Evolutionary conservation across 495 filamentous ascomycete genomes (phyloP), one percentile per base, ranked within the genome.

Genomic region (Podospora tetraspora): DNA sequence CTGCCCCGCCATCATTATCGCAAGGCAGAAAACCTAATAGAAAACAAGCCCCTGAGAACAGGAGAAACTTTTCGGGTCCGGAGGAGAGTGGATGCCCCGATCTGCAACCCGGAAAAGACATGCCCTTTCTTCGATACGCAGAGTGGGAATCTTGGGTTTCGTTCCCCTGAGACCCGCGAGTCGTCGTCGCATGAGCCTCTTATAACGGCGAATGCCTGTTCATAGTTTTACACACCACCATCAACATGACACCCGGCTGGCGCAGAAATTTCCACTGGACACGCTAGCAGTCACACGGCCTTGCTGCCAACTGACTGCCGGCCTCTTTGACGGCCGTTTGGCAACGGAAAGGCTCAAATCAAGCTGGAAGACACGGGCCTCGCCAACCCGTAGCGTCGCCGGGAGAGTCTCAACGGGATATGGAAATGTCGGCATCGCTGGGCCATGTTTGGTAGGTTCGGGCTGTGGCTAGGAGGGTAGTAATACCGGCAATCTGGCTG

Each of bases 401-500:
- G 43, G 43, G 43, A 52, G 16, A 34, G 32, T 34, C 32, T 34
- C 32, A 13, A 34, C 32, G 32, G 32, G 32, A 34, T 1, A 9
- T 52, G 43, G 19, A 52, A 52, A 52, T 52, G 43, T 52, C 43
- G 43, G 43, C 43, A 52, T n/a, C 43, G 43, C 43, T 62, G 27
- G 61, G 29, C 61, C n/a, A 9, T 62, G 62, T 24, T 24, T 11
- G 9, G 63, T 16, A 21, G 23, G 4, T 13, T 22, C 37, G 21
- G 52, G 34, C 0, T 30, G 29, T 10, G 29, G 29, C 29, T 9
- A 64, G 63, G 37, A 52, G 43, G 43, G 63, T 65, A 29, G 63
- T 65, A 65, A 52, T 59, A 59, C 43, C 24, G 63, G 43, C 25
- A 65, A 65, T 65, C 23, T 65, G 63, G 63, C 56, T 65, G 63